Evolutionary conservation across 2,329 filamentous ascomycete genomes (phyloP), one percentile per base, ranked within the genome.

Genomic region (Acephala macrosclerotiorum): DNA sequence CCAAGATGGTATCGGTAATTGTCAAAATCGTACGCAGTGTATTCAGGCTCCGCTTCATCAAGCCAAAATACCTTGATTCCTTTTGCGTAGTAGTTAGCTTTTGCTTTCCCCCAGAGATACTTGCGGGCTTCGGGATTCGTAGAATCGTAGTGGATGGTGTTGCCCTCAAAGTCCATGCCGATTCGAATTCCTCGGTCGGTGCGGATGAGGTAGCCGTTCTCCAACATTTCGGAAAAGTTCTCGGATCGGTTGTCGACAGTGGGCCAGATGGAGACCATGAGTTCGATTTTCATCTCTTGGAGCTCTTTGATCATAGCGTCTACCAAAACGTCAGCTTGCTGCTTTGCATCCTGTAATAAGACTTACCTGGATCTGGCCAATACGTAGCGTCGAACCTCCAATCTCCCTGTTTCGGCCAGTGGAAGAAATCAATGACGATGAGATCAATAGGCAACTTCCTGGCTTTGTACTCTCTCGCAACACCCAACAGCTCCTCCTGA

Each of bases 241-340:
- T 87, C 84, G 0, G 84, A 87, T 1, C 75, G 72, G 14, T 80
- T 81, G 61, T 90, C 87, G 0, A 91, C 87, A 0, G 87, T 90
- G 0, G 89, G 89, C 89, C 89, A 91, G 69, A 91, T 84, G 0
- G 87, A 90, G 0, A 91, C 86, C 87, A 91, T 91, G 2, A 90
- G 80, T 71, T 91, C 87, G 55, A 91, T 84, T 0, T 82, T 80
- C 66, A 91, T 75, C 0, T 82, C 79, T 49, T 85, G 80, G 0
- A 91, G 80, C 73, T 91, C 88, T 45, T 80, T 78, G 25, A 90
- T 80, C 89, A 91, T 91, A 3, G 85, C 85, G 55, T 86, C 86
- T 79, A 22, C 4, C 18, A 5, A 20, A 4, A 20, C 29, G 26
- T 35, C n/a, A 59, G 29, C 58, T 20, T 26, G 38, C 6, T 45